Evolutionary conservation across 2,329 filamentous ascomycete species (phyloP).

Genomic region (Penicillium hesseltinei): DNA sequence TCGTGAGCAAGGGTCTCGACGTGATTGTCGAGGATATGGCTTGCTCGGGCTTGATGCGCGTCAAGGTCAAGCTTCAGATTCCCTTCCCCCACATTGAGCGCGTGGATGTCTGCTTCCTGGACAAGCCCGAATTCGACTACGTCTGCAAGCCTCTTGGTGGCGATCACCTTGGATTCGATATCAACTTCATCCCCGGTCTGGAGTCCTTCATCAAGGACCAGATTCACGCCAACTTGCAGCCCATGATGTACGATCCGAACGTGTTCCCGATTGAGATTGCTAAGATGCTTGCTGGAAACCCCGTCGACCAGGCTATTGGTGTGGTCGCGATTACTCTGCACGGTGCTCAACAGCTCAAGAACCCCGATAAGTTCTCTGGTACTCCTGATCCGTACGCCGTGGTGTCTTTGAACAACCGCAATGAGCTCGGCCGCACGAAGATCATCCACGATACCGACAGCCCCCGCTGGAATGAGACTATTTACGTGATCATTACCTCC

Average conservation of each 20-base stretch:
- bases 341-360: conserved; percentile 88
- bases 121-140: conserved; percentile 86
- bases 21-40: conserved; percentile 98
- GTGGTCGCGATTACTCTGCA: conserved; percentile 90
- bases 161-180: conserved; percentile 93
- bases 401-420: conserved; percentile 79
- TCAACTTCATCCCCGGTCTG: conserved; percentile 96
- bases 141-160: conserved; percentile 97
- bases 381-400: conserved; percentile 87
- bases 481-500: conserved; percentile 91
- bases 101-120: conserved; percentile 92
- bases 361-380: conserved; percentile 88
- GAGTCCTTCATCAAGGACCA: conserved; percentile 93
- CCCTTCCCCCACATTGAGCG: conserved; percentile 94
- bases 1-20: conserved; percentile 95
- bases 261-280: conserved; percentile 98
- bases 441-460: conserved; percentile 78
- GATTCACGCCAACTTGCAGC: conserved; percentile 87
- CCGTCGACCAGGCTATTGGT: conserved; percentile 93
- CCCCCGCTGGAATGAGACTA: conserved; percentile 93
- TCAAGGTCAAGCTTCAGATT: conserved; percentile 96
- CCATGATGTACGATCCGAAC: conserved; percentile 98
- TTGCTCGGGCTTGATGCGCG: conserved; percentile 90
- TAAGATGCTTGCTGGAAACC: conserved; percentile 92
- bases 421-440: conserved; percentile 84